A percentile compares a stretch with the other conserved stretches of the same genome.
Evolutionary conservation across 2,329 filamentous ascomycete species (phyloP).

Genomic region (Trichoderma breve): DNA sequence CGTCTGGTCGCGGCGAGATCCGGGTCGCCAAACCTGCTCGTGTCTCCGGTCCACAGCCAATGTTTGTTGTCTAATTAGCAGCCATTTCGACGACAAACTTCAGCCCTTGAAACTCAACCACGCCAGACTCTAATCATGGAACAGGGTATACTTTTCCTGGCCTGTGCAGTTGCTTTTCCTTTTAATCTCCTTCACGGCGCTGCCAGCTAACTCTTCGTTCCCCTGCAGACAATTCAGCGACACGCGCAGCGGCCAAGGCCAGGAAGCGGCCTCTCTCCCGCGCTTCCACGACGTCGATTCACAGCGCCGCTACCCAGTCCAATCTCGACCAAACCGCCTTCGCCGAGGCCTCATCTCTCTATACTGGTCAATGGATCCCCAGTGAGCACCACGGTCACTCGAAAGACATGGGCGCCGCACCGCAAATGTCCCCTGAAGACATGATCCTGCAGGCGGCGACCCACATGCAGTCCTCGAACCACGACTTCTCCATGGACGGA

Average conservation of each 20-base stretch:
- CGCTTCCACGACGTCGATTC: constrained; percentile 56
- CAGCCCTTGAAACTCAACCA: constrained; percentile 30
- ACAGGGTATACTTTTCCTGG: constrained; percentile 34
- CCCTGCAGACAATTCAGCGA: constrained; percentile 30
- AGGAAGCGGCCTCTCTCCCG: constrained; percentile 53
- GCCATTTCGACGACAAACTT: constrained; percentile 25
- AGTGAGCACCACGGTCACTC: constrained; percentile 45
- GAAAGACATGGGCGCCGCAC: constrained; percentile 42
- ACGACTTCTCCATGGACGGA: constrained; percentile 51
- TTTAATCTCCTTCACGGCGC: background rate
- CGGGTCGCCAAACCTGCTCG: constrained; percentile 22
- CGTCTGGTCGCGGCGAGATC: constrained; percentile 24
- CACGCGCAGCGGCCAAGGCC: constrained; percentile 39
- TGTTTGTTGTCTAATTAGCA: constrained; percentile 40
- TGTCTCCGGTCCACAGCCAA: constrained; percentile 34
- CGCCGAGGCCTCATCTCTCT: constrained; percentile 44
- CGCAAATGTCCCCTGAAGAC: constrained; percentile 56
- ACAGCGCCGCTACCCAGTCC: constrained; percentile 52
- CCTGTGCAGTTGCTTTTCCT: background rate
- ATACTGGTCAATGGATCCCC: constrained; percentile 50
- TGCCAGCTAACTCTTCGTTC: background rate
- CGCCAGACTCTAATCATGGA: constrained; percentile 35
- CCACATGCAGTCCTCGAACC: constrained; percentile 51
- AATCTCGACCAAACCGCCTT: constrained; percentile 49
- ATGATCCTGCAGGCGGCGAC: constrained; percentile 58